Conservation (phyloP, 805 yeast genomes). For the Yarrowia sp. region DNA sequence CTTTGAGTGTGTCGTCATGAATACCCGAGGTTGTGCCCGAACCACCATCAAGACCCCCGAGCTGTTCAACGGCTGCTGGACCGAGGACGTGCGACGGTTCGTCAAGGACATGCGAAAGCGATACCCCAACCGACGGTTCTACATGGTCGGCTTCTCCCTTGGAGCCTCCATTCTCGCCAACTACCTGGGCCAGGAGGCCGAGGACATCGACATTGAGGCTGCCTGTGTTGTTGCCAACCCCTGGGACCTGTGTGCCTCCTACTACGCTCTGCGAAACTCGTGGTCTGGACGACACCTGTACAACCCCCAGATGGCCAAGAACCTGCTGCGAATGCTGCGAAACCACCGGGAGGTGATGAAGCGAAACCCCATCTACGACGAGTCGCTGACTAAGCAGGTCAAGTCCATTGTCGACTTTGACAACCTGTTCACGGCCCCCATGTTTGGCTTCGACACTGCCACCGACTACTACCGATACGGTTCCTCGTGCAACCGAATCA, state of each 20-base stretch:
- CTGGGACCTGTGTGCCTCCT: constrained; percentile 71
- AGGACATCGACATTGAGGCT: constrained; percentile 54
- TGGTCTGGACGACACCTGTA: constrained; percentile 57
- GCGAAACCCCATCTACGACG: constrained; percentile 47
- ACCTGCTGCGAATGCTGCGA: constrained; percentile 55
- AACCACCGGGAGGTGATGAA: constrained; percentile 54
- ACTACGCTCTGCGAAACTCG: constrained; percentile 54
- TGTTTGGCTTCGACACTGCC: constrained; percentile 70
- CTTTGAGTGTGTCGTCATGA: constrained; percentile 73
- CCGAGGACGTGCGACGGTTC: constrained; percentile 68
- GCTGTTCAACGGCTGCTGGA: constrained; percentile 74
- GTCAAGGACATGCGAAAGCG: constrained; percentile 57
- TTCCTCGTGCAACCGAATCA: constrained; percentile 62
- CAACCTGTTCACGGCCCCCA: constrained; percentile 64
- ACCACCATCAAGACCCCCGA: constrained; percentile 71
- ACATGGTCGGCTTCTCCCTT: constrained; percentile 78
- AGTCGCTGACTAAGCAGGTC: constrained; percentile 46
- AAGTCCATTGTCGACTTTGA: constrained; percentile 64
- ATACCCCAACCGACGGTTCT: constrained; percentile 71
- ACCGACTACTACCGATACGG: constrained; percentile 70
- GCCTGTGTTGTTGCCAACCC: constrained; percentile 71
- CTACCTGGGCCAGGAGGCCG: constrained; percentile 71
- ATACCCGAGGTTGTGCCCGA: constrained; percentile 78
- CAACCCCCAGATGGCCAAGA: constrained; percentile 59
- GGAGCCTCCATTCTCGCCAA: constrained; percentile 78